Base-by-base conservation (phyloP, 228 moss, liverwort and hornwort genomes). In the Sphagnum fallax region DNA sequence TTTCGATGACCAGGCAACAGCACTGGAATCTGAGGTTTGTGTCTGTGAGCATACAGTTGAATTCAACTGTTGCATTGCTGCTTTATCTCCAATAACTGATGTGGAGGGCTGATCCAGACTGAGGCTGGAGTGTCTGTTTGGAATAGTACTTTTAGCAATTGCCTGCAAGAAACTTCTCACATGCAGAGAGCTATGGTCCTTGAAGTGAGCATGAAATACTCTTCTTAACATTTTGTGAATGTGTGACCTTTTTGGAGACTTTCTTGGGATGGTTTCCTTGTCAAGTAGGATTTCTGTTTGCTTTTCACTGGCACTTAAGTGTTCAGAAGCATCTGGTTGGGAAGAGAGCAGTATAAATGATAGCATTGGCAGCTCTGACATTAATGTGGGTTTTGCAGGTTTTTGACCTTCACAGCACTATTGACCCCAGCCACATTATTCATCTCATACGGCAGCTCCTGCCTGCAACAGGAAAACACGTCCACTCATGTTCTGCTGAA, bases 371-470 rank as follows among this genome's bases (percentile, higher is more conserved):
- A 55, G 12, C 14, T 66, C 61, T 72, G 67, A 71, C 57, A 47
- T 58, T 58, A 65, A 60, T 11, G n/a, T 76, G 71, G 60, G 67
- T 73, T 32, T 32, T 82, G 73, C 81, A 91, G 92, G 64, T 66
- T 70, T 82, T 72, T 62, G 91, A 88, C 52, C 62, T 79, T 60
- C 74, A 79, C 52, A 87, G 78, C 62, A 95, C 95, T 4, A 76
- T 95, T 60, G 95, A 95, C 72, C 95, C 95, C 69, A 92, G 92
- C 75, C 78, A 95, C 73, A 84, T 95, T 67, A 95, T 95, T 64
- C 82, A 87, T 62, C 82, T 95, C 76, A 92, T 95, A 65, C 78
- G 95, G 13, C 92, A 84, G 69, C 77, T 95, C 48, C 72, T 95
- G 49, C 92, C 87, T 49, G 53, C 52, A 13, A 75, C 51, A 8